Conservation (phyloP, 148 eudicot species). For the Tetragonia tetragonoides region DNA sequence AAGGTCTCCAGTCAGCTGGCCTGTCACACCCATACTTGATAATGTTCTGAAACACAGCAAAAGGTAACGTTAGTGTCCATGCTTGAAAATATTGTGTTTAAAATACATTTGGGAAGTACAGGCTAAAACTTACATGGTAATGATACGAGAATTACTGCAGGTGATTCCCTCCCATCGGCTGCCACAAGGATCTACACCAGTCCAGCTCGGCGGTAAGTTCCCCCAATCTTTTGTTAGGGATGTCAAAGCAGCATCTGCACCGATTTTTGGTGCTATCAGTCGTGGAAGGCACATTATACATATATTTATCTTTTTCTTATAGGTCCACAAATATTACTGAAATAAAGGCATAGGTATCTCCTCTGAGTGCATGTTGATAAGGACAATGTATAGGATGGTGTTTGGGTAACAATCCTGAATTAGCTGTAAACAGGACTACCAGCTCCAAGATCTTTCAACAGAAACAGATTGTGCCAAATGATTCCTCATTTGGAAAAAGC, state of each 20-base stretch:
- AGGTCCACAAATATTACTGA: background rate
- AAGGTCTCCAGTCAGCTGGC: constrained; percentile 54
- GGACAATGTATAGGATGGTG: background rate
- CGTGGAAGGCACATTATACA: background rate
- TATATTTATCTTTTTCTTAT: background rate
- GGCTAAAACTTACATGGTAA: constrained; percentile 48
- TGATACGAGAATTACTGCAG: constrained; percentile 57
- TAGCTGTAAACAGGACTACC: background rate
- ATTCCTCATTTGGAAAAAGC: background rate
- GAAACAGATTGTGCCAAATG: background rate
- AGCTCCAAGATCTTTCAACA: background rate
- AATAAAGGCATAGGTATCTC: background rate
- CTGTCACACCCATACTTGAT: constrained; percentile 53
- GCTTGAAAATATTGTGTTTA: background rate
- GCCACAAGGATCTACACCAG: constrained; percentile 69
- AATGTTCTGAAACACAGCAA: constrained; percentile 51
- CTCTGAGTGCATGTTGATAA: background rate
- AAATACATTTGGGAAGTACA: constrained; percentile 1
- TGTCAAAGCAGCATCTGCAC: constrained; percentile 56
- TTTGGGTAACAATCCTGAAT: background rate
- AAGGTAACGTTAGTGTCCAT: background rate
- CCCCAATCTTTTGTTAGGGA: constrained; percentile 54
- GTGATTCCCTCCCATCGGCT: constrained; percentile 66
- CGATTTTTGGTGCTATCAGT: constrained; percentile 15
- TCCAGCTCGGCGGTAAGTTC: constrained; percentile 70